Evolutionary conservation across 2,329 filamentous ascomycete genomes (phyloP).

Genomic region (Sclerotinia borealis): DNA sequence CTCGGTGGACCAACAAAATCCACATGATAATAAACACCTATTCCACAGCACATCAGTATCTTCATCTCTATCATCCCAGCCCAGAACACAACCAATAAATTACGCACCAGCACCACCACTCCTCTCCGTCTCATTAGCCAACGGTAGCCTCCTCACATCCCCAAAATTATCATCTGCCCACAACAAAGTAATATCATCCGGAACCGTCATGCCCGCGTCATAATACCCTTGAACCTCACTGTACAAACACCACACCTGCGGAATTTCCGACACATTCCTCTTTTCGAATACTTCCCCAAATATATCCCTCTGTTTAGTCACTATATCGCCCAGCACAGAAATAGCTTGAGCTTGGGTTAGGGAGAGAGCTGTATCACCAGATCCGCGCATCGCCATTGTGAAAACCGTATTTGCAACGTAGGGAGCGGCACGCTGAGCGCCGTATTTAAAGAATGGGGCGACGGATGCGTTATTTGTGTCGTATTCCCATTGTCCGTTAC

Average conservation of each 20-base stretch:
- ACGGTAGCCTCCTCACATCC: conserved; percentile 56
- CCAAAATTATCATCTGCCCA: conserved; percentile 68
- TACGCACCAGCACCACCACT: conserved; percentile 51
- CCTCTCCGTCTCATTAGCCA: conserved; percentile 52
- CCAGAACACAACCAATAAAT: not conserved
- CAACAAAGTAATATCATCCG: conserved; percentile 61
- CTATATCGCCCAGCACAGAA: conserved; percentile 52
- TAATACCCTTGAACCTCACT: conserved; percentile 69
- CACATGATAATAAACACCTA: conserved; percentile 53
- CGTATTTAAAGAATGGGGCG: conserved; percentile 61
- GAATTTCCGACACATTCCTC: conserved; percentile 40
- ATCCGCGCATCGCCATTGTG: conserved; percentile 66
- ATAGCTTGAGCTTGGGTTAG: conserved; percentile 51
- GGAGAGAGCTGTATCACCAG: conserved; percentile 56
- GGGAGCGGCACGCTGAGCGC: conserved; percentile 56
- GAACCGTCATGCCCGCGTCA: conserved; percentile 55
- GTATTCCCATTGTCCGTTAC: conserved; percentile 61
- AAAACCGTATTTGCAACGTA: conserved; percentile 60
- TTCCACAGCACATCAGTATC: not conserved
- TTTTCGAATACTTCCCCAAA: conserved; percentile 49
- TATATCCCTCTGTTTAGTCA: conserved; percentile 53
- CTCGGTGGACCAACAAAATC: conserved; percentile 46
- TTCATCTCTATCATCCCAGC: not conserved
- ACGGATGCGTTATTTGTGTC: conserved; percentile 64
- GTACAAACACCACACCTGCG: conserved; percentile 69